Evolutionary conservation across 1,284 basidiomycete genomes (phyloP), one percentile per base, ranked within the genome.

Genomic region (Porodaedalea pini): DNA sequence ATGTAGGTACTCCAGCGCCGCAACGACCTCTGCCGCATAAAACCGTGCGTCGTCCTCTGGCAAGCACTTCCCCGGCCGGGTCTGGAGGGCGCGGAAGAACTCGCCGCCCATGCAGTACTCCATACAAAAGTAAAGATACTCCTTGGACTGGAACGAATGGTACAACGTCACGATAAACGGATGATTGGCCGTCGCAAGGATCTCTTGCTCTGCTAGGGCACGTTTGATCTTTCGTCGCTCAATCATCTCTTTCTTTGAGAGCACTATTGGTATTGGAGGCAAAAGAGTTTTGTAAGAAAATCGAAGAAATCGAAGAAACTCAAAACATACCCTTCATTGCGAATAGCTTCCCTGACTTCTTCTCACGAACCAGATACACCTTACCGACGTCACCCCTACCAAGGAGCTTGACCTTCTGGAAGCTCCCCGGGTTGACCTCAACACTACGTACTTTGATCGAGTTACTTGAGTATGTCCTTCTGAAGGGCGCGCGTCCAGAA

Each of bases 91-190:
- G 32, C 97, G 88, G 81, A 99, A 99, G 77, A 99, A 99, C 71
- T 99, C 96, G 60, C 96, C 96, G 41, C 96, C 96, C 90, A 97
- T 96, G 76, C 97, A 99, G 75, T 98, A 99, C 73, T 96, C 94
- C 88, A 97, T 95, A 75, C 94, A 97, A 72, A 97, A 95, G 74
- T 97, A 98, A 31, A 98, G 82, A 73, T 95, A 96, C 61, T 92
- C 90, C 65, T 94, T 90, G n/a, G 93, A 96, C 73, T 98, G 95
- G 79, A 98, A 98, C 10, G 94, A 96, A 73, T 98, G 94, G 75
- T 96, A 91, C 37, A 98, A 82, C 17, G 94, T 98, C 66, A 98
- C 94, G 71, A 98, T 98, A 78, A 98, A 98, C 0, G 94, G 94
- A 71, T 98, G 95, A 69, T 98, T 98, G 31, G 94, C 90, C 19